Evolutionary conservation across 208 protist species (phyloP).

Genomic region (Strigomonas oncopelti): DNA sequence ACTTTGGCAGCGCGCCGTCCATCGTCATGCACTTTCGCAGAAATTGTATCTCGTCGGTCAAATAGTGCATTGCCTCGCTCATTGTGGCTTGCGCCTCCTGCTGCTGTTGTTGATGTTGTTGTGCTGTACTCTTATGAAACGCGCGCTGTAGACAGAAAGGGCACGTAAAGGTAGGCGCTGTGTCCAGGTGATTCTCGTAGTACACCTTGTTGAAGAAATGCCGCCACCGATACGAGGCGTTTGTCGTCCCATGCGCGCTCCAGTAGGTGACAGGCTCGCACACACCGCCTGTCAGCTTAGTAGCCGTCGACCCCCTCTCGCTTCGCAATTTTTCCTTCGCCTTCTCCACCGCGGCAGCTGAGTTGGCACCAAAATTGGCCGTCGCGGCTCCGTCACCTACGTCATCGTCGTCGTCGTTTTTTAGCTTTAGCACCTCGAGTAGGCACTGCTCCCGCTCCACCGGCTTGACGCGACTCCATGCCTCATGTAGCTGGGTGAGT

Average conservation of each 20-base stretch:
- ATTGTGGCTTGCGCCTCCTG: neutral
- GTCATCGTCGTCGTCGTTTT: neutral
- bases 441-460: constrained; percentile 1
- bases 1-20: constrained; percentile 16
- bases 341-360: neutral
- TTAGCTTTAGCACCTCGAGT: neutral
- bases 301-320: neutral
- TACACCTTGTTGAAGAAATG: constrained; percentile 25
- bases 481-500: neutral
- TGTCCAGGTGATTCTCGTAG: constrained; percentile 14
- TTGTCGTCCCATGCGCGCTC: constrained; percentile 5
- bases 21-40: constrained; percentile 14
- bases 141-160: constrained; percentile 23
- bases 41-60: neutral
- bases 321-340: neutral
- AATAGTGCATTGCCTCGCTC: neutral
- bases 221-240: constrained; percentile 16
- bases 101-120: neutral
- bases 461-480: neutral
- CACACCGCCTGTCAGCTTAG: neutral
- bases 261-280: constrained; percentile 6
- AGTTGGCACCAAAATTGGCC: neutral
- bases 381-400: neutral
- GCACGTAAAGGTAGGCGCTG: constrained; percentile 33
- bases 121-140: neutral